Evolutionary conservation across 768 basidiomycete species (phyloP).

Genomic region (Russula emetica): DNA sequence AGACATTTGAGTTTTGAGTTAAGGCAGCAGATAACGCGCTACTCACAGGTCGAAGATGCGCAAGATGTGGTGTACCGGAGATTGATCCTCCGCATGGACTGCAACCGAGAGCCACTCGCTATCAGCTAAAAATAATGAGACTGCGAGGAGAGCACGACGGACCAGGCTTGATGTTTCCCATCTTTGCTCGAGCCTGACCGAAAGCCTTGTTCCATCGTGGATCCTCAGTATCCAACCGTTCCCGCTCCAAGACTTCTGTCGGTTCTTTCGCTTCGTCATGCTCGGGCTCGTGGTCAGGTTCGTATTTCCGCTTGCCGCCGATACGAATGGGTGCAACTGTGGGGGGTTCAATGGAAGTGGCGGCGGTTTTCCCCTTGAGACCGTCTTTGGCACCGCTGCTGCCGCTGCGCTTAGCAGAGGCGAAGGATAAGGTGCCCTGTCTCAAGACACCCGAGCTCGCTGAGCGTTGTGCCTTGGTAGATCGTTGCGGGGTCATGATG

Average conservation of each 20-base stretch:
- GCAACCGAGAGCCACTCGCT: not conserved
- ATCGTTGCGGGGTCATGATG: slow-evolving; percentile 22
- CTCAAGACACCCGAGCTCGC: slow-evolving; percentile 11
- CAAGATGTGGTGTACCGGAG: slow-evolving; percentile 63
- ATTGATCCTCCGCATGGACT: slow-evolving; percentile 67
- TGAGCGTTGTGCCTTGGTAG: slow-evolving; percentile 9
- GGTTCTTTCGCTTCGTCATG: slow-evolving; percentile 2
- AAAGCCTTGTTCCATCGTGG: slow-evolving; percentile 26
- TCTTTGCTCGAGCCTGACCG: slow-evolving; percentile 24
- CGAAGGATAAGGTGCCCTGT: slow-evolving; percentile 26
- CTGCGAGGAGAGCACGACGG: slow-evolving; percentile 2
- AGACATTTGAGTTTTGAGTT: not conserved
- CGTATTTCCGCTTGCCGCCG: slow-evolving; percentile 28
- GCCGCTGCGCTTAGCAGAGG: slow-evolving; percentile 26
- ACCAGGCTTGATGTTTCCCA: slow-evolving; percentile 28
- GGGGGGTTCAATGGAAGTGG: not conserved
- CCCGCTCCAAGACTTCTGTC: not conserved
- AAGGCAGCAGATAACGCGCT: not conserved
- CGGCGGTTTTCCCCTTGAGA: slow-evolving; percentile 19
- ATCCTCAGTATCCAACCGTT: slow-evolving; percentile 19
- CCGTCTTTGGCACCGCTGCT: slow-evolving; percentile 20
- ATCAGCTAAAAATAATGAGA: not conserved
- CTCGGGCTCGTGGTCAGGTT: slow-evolving; percentile 14
- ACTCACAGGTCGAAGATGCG: slow-evolving; percentile 71
- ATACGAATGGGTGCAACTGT: slow-evolving; percentile 13